Evolutionary conservation across 352 stramenopile genomes (phyloP), one percentile per base, ranked within the genome.

Genomic region (Phytophthora fragariaefolia): DNA sequence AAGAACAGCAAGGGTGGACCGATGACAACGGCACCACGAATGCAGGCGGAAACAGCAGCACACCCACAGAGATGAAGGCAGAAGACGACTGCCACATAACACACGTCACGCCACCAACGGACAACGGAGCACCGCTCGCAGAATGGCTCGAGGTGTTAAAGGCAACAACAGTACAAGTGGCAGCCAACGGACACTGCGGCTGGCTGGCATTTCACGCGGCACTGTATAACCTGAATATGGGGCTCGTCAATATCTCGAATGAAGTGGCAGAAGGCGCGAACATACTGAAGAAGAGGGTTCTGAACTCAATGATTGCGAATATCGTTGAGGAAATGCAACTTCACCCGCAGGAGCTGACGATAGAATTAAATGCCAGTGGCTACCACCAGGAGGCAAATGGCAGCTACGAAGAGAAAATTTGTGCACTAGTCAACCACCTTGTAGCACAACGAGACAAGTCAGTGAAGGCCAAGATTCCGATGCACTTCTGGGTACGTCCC

Each of bases 281-380:
- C 43, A 13, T 4, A 12, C 36, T 59, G 9, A 52, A 60, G 40
- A 51, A 26, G 13, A n/a, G 50, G 18, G 38, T 60, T 3, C 17
- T 52, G 5, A 52, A 60, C 20, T n/a, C 15, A 3, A 43, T 60
- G 53, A 51, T 60, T 6, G 53, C 15, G 8, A 52, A 60, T 18
- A 6, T 60, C 24, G 24, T 4, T 2, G 27, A 60, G 15, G 53
- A 51, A 30, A 18, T 27, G 1, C 23, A 12, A n/a, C 3, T 52
- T 4, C 53, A 51, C 7, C 53, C 53, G 18, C 7, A 4, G 22
- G 53, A 60, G 10, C 12, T 32, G 4, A n/a, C 15, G 8, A 23
- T 23, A 23, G 45, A 51, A n/a, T 18, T 51, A 27, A 34, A 34
- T 34, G 3, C 28, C 28, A 34, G 28, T 34, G 28, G 28, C 28